Base-by-base conservation (phyloP, 1,284 basidiomycete genomes). In the Naganishia liquefaciens region DNA sequence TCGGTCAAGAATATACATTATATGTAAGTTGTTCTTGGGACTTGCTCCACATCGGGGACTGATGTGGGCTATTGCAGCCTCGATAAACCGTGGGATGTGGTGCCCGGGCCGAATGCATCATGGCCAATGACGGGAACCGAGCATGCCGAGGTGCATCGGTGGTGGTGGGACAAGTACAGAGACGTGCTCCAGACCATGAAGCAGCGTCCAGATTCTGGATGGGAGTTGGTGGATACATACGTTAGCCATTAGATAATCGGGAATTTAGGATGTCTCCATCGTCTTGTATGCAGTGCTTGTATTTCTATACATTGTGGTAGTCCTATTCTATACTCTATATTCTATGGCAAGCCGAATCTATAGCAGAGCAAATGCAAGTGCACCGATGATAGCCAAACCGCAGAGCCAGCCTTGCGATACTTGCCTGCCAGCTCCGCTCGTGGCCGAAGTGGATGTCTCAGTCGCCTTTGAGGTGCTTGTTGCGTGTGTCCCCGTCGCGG, bases 161-260 rank as follows among this genome's bases (percentile, higher is more conserved):
- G 78, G 78, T 80, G 79, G 79, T 80, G 79, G 79, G 65, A 71
- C 4, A 74, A 73, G 25, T 80, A 77, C 55, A 76, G 76, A 51
- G 71, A 74, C 37, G 54, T 79, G 51, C 44, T 78, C n/a, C 67
- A 62, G 5, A 75, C 74, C 47, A 68, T 76, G 65, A 66, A 66
- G 52, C 52, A 44, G 53, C 44, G 25, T 23, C 21, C 51, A 23
- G 39, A 39, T 21, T 55, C 52, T 21, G 64, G 64, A 10, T 77
- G 76, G 76, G 52, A 68, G 51, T 65, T 71, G 60, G 70, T 78
- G 13, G 76, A 78, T 54, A 19, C 57, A 15, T 37, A 60, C 39
- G 57, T 60, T 33, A 46, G 46, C 21, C 57, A 60, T 40, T 60
- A 58, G 46, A 17, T 46, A 5, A 30, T 23, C n/a, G 21, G 5